Percentiles rank a stretch among this genome's conserved stretches.
phyloP scores from a whole-genome alignment of 306 rosid species.

The Ormosia semicastrata region DNA sequence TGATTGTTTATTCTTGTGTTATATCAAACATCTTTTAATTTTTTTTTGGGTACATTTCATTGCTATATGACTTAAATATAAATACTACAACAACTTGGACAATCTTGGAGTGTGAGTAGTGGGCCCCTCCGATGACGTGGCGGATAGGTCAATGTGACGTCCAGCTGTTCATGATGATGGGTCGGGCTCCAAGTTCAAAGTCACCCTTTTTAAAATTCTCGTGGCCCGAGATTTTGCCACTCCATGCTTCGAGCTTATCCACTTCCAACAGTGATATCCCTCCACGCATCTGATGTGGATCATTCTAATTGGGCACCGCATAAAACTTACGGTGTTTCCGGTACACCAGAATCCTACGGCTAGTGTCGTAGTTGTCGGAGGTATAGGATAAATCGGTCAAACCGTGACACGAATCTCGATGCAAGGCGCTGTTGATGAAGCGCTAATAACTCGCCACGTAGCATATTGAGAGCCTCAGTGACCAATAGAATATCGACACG shows the following conservation, averaged over 20 bases:
- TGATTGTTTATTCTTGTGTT: too few relatives aligned
- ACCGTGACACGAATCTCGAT: constrained; percentile 26
- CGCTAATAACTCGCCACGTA: constrained; percentile 26
- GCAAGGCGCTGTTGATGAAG: constrained; percentile 7
- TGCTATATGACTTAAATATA: background rate
- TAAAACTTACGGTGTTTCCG: background rate
- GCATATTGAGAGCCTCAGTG: accelerated
- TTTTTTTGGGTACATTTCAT: too few relatives aligned
- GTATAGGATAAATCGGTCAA: constrained; percentile 31
- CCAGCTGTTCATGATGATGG: constrained; percentile 27
- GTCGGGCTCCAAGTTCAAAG: constrained; percentile 18
- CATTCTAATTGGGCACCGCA: accelerated
- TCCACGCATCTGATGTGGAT: background rate
- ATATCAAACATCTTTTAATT: too few relatives aligned
- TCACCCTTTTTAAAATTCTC: background rate
- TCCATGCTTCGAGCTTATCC: constrained; percentile 11
- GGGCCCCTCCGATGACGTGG: constrained; percentile 14
- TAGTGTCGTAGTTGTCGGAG: background rate
- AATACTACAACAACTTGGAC: background rate
- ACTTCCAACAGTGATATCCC: background rate
- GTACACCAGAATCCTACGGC: background rate
- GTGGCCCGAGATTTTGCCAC: constrained; percentile 1
- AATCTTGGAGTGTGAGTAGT: background rate
- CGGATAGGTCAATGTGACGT: constrained; percentile 29
- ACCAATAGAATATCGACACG: background rate